These are phyloP conservation scores for Penicillium sp. DNA, from an alignment of 2,329 filamentous ascomycete genomes.

Conservation along the genomic window DNA sequence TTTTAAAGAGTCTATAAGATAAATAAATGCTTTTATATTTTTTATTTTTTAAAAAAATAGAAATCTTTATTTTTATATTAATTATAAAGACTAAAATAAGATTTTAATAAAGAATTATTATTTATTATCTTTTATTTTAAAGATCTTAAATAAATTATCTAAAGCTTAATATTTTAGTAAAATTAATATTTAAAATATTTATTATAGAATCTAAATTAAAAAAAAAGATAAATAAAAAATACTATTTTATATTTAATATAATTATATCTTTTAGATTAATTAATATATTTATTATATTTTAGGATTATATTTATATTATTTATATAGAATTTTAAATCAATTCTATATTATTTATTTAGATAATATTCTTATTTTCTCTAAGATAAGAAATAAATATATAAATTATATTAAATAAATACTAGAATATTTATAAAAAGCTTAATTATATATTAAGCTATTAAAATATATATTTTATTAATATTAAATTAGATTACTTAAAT, in stretches of 20 bases:
- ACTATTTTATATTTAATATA: not conserved
- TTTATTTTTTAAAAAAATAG: no score
- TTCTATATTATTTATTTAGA: no score
- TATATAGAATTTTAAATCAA: no score
- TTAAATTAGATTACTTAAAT: not conserved
- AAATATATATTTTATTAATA: not conserved
- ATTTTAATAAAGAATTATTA: not conserved
- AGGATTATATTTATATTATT: no score
- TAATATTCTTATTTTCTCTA: no score
- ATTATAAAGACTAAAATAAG: not conserved
- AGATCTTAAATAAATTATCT: not conserved
- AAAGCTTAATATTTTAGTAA: not conserved
- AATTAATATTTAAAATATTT: not conserved
- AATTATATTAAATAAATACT: no score
- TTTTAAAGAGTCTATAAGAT: not conserved
- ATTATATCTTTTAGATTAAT: not conserved
- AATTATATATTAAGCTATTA: no score
- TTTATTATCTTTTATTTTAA: not conserved
- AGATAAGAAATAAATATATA: no score
- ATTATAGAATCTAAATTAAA: not conserved
- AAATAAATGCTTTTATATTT: not conserved
- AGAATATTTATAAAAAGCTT: no score
- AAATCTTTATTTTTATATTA: not conserved
- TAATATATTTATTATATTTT: not conserved
- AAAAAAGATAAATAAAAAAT: not conserved